These are phyloP conservation scores for Amaranthus hypochondriacus DNA, from an alignment of 148 eudicot genomes.

Conservation along the genomic window DNA sequence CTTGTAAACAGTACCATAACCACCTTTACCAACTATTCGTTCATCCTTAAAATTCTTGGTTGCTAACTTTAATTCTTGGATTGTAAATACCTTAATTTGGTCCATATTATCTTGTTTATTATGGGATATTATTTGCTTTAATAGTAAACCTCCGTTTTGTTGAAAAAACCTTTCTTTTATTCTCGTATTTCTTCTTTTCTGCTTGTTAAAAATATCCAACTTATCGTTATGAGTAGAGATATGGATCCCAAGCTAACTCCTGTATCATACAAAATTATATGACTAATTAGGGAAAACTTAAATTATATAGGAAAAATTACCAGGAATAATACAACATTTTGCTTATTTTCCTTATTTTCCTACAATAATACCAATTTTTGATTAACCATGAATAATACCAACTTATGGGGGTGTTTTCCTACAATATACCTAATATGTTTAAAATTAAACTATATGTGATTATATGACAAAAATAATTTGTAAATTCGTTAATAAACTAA, in stretches of 20 bases:
- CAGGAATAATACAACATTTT: too few species aligned
- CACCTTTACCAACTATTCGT: slow-evolving; percentile 15
- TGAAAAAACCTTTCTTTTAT: slow-evolving; percentile 9
- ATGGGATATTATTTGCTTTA: neutral
- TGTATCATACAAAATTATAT: neutral
- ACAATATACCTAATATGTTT: too few species aligned
- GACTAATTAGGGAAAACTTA: too few species aligned
- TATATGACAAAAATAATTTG: too few species aligned
- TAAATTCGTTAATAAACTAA: too few species aligned
- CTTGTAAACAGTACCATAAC: slow-evolving; percentile 21
- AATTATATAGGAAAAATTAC: too few species aligned
- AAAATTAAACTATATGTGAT: too few species aligned
- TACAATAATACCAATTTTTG: too few species aligned
- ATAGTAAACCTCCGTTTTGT: slow-evolving; percentile 20
- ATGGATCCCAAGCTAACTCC: slow-evolving; percentile 8
- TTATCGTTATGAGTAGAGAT: neutral
- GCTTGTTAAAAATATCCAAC: slow-evolving; percentile 11
- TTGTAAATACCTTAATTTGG: slow-evolving; percentile 2
- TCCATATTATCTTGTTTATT: neutral
- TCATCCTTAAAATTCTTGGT: slow-evolving; percentile 11
- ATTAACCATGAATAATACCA: too few species aligned
- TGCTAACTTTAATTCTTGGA: slow-evolving; percentile 2
- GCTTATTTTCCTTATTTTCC: too few species aligned
- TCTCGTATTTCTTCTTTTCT: slow-evolving; percentile 2
- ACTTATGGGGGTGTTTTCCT: too few species aligned